These are phyloP conservation scores for Ceratocystis papillata DNA, from an alignment of 2,329 filamentous ascomycete species.

Conservation along the genomic window DNA sequence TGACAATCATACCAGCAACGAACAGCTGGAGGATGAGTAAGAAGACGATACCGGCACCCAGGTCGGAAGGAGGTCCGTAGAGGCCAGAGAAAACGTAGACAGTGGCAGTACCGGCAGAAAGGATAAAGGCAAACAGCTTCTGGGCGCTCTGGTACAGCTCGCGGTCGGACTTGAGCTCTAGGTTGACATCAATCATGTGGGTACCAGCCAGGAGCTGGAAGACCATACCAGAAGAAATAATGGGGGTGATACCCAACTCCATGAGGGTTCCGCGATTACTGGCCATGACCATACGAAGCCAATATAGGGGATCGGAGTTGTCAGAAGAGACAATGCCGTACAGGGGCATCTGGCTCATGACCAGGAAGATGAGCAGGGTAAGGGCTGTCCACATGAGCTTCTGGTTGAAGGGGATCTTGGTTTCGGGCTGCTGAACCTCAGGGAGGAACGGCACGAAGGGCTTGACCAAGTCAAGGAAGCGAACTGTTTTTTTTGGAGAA, in stretches of 20 bases:
- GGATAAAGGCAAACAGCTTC: slow-evolving; percentile 96
- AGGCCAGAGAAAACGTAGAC: slow-evolving; percentile 98
- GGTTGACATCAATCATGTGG: slow-evolving; percentile 99
- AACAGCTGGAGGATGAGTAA: slow-evolving; percentile 96
- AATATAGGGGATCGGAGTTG: slow-evolving; percentile 97
- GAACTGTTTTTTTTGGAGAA: slow-evolving; percentile 49
- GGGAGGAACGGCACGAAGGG: slow-evolving; percentile 98
- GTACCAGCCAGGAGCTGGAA: slow-evolving; percentile 99
- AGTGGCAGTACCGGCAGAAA: slow-evolving; percentile 93
- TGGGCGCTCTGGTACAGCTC: slow-evolving; percentile 99
- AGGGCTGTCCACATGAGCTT: slow-evolving; percentile 92
- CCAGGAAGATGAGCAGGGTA: slow-evolving; percentile 95
- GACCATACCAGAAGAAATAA: slow-evolving; percentile 99
- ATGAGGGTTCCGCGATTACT: slow-evolving; percentile 95
- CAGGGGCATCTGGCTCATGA: slow-evolving; percentile 99
- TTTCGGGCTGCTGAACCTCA: slow-evolving; percentile 97
- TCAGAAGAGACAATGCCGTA: slow-evolving; percentile 99
- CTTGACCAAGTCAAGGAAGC: slow-evolving; percentile 99
- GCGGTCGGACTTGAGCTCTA: slow-evolving; percentile 98
- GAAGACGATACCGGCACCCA: slow-evolving; percentile 96
- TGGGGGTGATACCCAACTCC: slow-evolving; percentile 94
- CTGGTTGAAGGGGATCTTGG: slow-evolving; percentile 98
- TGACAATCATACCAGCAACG: slow-evolving; percentile 94
- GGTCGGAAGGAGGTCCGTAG: slow-evolving; percentile 91
- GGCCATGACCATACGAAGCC: slow-evolving; percentile 99